Evolutionary conservation across 768 basidiomycete genomes (phyloP), one percentile per base, ranked within the genome.

Genomic region (Mycena galericulata): DNA sequence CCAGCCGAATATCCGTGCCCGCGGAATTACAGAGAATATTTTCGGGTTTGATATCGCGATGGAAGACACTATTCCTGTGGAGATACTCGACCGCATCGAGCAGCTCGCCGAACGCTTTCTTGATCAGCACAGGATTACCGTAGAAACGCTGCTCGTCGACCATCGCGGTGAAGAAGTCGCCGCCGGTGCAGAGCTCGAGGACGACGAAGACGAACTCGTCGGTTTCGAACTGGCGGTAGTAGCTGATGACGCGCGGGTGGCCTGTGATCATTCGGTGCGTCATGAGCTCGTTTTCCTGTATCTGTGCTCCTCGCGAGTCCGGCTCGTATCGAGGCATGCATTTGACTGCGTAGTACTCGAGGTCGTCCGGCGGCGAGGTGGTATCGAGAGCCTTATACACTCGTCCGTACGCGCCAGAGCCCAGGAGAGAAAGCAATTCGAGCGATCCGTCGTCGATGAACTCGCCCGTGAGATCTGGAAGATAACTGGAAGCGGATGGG

Each of bases 31-130:
- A 84, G 40, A 89, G 72, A 43, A 88, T 76, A 72, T 83, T 88
- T 72, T 89, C 89, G 0, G 89, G 89, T 76, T 90, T 90, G 59
- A 90, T 80, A 67, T 90, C 89, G 26, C 67, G 67, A 72, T 90
- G 89, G 71, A 80, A 88, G 68, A 90, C 84, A 18, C 87, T 86
- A 57, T 79, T 79, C 36, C 72, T 59, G 70, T 90, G 89, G 70
- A 85, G 86, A 73, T 85, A 82, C 47, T 85, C 80, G 54, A 90
- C 83, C 8, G 87, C 85, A 58, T 88, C 86, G 54, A 90, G 69
- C 50, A 90, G 82, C 70, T 89, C 85, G 9, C 85, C 61, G 74
- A 88, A 88, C 30, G 86, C 83, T 38, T 76, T 67, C 62, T 79
- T 83, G 75, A 89, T 85, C 64, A 86, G 79, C 12, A 74, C 68